Conservation (phyloP, 176 grass and related monocot genomes). For the Carex myosuroides region DNA sequence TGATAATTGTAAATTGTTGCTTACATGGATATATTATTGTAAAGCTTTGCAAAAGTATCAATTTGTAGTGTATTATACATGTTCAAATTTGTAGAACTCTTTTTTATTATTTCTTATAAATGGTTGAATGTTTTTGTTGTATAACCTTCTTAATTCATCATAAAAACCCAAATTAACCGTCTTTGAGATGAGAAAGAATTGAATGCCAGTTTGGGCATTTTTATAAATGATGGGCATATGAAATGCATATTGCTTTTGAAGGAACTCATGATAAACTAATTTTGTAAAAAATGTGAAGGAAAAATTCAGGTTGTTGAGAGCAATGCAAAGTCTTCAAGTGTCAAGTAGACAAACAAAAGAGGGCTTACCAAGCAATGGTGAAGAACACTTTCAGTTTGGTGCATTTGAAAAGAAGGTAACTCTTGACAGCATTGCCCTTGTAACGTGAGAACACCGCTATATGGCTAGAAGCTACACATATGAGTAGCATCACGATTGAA, state of each 20-base stretch:
- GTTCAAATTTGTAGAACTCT: background rate
- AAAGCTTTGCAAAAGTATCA: background rate
- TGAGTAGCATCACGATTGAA: slow-evolving; percentile 38
- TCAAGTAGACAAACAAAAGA: background rate
- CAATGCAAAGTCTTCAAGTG: background rate
- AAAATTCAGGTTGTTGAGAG: background rate
- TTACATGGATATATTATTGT: background rate
- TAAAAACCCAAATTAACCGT: background rate
- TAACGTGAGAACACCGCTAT: slow-evolving; percentile 49
- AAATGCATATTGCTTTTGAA: background rate
- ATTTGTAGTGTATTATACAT: background rate
- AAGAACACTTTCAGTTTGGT: slow-evolving; percentile 57
- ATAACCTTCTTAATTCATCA: background rate
- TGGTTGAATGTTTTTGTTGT: background rate
- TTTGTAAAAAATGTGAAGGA: background rate
- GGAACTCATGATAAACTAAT: background rate
- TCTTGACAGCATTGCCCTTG: slow-evolving; percentile 51
- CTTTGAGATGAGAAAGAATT: background rate
- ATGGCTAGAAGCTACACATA: slow-evolving; percentile 38
- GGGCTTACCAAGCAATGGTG: slow-evolving; percentile 56
- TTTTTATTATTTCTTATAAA: background rate
- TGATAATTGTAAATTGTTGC: slow-evolving; percentile 13
- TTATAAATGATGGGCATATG: background rate
- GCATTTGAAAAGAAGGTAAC: slow-evolving; percentile 43
- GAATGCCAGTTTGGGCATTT: background rate